Conservation (phyloP, 768 basidiomycete species). For the Gymnopilus junonius region DNA sequence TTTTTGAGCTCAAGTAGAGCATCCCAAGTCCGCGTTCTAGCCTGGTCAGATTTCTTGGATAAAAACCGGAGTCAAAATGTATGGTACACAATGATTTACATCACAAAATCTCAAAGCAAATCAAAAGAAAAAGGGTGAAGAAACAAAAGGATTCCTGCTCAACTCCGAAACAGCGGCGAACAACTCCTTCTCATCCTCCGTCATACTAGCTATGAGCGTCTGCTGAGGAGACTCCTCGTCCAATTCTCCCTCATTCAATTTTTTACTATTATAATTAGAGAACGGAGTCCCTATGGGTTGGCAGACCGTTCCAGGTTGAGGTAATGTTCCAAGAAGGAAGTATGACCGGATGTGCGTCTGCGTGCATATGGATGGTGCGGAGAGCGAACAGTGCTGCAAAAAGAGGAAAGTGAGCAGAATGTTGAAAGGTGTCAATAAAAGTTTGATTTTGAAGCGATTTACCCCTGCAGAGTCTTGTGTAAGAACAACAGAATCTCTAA, state of each 20-base stretch:
- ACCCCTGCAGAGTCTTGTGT: slow-evolving; percentile 21
- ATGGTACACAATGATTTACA: no score
- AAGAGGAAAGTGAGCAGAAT: no score
- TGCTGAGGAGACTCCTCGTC: background rate
- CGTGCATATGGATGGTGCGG: slow-evolving; percentile 39
- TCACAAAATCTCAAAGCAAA: no score
- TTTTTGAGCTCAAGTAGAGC: no score
- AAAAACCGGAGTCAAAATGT: no score
- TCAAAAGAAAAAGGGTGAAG: background rate
- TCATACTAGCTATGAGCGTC: background rate
- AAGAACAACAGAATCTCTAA: slow-evolving; percentile 15
- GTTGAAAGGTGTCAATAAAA: background rate
- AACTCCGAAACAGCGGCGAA: slow-evolving; percentile 1
- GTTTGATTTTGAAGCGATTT: background rate
- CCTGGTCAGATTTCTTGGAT: no score
- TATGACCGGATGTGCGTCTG: slow-evolving; percentile 38
- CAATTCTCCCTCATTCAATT: background rate
- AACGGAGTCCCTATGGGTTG: slow-evolving; percentile 24
- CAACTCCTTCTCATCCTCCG: background rate
- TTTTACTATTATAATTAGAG: background rate
- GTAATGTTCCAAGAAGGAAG: slow-evolving; percentile 44
- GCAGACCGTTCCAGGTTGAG: slow-evolving; percentile 44
- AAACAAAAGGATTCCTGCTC: background rate
- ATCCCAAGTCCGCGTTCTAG: no score
- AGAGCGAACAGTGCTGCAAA: slow-evolving; percentile 38